Percentiles rank a stretch among this genome's conserved stretches.
Evolutionary conservation across 805 yeast genomes (phyloP).

Genomic region (Candida michaelii): DNA sequence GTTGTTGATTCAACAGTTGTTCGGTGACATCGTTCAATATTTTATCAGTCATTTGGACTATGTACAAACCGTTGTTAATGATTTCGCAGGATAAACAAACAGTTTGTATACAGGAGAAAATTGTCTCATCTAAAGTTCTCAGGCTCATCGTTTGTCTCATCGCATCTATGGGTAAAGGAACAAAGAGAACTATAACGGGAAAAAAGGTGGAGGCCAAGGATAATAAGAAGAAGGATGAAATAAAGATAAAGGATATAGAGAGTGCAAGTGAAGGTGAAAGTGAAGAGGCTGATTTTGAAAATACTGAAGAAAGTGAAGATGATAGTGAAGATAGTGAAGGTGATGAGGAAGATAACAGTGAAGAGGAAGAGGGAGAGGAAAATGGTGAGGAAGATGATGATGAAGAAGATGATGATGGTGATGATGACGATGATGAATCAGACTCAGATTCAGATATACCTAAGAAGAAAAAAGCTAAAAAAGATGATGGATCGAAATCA

Average conservation of each 20-base stretch:
- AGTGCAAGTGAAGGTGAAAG: neutral
- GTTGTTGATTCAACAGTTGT: neutral
- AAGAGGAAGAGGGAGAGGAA: conserved; percentile 1
- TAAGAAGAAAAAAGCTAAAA: conserved; percentile 47
- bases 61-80: neutral
- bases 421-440: conserved; percentile 1
- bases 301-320: neutral
- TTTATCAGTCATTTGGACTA: neutral
- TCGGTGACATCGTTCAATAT: conserved; percentile 1
- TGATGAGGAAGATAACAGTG: conserved; percentile 7
- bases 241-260: neutral
- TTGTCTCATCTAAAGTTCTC: no score
- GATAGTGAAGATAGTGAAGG: neutral
- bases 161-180: neutral
- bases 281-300: neutral
- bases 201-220: neutral
- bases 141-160: neutral
- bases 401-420: conserved; percentile 15
- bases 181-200: neutral
- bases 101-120: conserved; percentile 4
- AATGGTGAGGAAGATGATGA: conserved; percentile 7
- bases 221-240: neutral
- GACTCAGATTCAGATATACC: conserved; percentile 31
- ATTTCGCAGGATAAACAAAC: conserved; percentile 7
- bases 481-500: conserved; percentile 68